phyloP scores from a whole-genome alignment of 345 rosid genomes.

The Sonneratia caseolaris region DNA sequence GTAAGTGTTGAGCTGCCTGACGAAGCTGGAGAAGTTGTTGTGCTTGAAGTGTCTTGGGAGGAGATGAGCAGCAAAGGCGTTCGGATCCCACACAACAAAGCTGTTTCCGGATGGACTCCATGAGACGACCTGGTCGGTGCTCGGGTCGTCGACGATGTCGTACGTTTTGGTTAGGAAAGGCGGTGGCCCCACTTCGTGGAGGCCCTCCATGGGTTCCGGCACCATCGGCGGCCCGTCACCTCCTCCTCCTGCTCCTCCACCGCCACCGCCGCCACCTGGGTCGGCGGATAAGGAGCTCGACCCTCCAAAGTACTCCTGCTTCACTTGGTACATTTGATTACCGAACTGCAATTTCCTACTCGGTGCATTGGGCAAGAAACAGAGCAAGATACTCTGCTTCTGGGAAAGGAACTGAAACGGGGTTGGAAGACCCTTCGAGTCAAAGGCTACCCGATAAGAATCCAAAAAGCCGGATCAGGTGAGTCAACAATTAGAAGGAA shows the following conservation, averaged over 20 bases:
- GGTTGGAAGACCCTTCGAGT: neutral
- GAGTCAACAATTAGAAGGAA: neutral
- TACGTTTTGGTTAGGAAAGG: constrained; percentile 80
- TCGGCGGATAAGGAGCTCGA: constrained; percentile 13
- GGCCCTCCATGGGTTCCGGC: constrained; percentile 67
- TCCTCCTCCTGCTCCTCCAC: constrained; percentile 20
- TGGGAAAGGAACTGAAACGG: neutral
- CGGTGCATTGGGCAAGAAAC: neutral
- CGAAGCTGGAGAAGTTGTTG: constrained; percentile 87
- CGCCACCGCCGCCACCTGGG: constrained; percentile 21
- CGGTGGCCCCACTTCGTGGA: constrained; percentile 65
- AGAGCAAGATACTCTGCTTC: neutral
- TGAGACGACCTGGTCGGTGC: constrained; percentile 55
- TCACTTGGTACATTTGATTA: constrained; percentile 34
- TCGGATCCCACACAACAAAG: constrained; percentile 78
- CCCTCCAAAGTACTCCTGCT: constrained; percentile 24
- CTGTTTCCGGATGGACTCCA: constrained; percentile 62
- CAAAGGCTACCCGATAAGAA: neutral
- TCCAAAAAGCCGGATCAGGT: neutral
- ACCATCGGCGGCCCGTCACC: constrained; percentile 5
- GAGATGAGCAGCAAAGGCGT: constrained; percentile 46
- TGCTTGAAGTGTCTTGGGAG: constrained; percentile 85
- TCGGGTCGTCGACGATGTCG: constrained; percentile 67
- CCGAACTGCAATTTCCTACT: neutral
- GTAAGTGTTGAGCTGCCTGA: constrained; percentile 84